These are phyloP conservation scores for Elaeagnus macrophylla DNA, from an alignment of 306 rosid species.

Conservation along the genomic window DNA sequence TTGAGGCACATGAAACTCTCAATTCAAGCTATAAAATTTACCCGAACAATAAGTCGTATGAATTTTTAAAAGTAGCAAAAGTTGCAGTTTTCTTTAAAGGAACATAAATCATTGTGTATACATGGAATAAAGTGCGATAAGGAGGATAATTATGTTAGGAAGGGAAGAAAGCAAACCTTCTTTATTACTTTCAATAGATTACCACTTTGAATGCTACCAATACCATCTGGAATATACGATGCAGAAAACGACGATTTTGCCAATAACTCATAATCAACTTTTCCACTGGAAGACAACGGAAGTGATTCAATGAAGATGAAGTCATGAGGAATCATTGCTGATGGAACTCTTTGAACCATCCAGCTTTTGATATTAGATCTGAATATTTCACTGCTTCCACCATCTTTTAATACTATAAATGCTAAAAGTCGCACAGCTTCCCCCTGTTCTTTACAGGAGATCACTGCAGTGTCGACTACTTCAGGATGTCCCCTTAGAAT, in stretches of 20 bases:
- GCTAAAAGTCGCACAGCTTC: constrained; percentile 47
- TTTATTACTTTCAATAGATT: constrained; percentile 49
- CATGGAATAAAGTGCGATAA: not conserved
- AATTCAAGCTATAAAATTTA: too few relatives aligned
- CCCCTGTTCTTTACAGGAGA: constrained; percentile 36
- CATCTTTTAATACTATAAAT: constrained; percentile 50
- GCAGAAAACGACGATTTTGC: constrained; percentile 26
- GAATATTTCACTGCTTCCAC: constrained; percentile 32
- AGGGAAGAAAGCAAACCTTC: constrained; percentile 39
- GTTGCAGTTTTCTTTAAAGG: not conserved
- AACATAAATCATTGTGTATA: not conserved
- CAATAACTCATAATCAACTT: constrained; percentile 62
- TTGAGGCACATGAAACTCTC: too few relatives aligned
- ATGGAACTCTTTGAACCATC: constrained; percentile 61
- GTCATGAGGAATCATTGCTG: constrained; percentile 46
- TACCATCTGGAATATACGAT: constrained; percentile 25
- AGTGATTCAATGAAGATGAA: constrained; percentile 48
- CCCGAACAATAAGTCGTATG: not conserved
- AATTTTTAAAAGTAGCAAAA: not conserved
- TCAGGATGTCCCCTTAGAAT: constrained; percentile 58
- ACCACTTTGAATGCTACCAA: constrained; percentile 27
- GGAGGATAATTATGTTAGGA: constrained; percentile 1
- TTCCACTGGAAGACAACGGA: constrained; percentile 68
- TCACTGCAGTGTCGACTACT: constrained; percentile 56
- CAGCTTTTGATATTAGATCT: constrained; percentile 53